A percentile compares a stretch with the other conserved stretches of the same genome.
Conservation (phyloP, 768 basidiomycete species). For the Rhizopogon sp. region DNA sequence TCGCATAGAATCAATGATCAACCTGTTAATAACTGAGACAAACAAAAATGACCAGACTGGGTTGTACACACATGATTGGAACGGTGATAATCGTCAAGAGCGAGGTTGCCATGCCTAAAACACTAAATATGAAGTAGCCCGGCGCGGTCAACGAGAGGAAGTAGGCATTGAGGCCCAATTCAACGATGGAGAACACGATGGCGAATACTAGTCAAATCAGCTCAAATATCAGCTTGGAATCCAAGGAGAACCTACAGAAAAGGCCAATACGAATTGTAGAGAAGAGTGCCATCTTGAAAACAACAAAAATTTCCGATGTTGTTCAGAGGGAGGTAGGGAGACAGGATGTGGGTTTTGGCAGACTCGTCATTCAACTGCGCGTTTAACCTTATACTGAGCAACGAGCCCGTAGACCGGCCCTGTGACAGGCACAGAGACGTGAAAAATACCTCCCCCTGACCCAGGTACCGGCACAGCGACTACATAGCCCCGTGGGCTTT, state of each 20-base stretch:
- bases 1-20: constrained; percentile 29
- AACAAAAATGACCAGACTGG: background rate
- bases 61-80: constrained; percentile 19
- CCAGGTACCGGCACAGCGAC: too few relatives aligned
- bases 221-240: constrained; percentile 1
- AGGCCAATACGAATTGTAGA: constrained; percentile 12
- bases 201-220: constrained; percentile 7
- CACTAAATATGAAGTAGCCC: constrained; percentile 18
- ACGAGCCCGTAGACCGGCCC: too few relatives aligned
- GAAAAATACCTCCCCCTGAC: too few relatives aligned
- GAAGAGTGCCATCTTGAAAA: constrained; percentile 3
- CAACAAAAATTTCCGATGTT: background rate
- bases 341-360: background rate
- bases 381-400: background rate
- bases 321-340: background rate
- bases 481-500: too few relatives aligned
- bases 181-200: constrained; percentile 24
- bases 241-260: constrained; percentile 14
- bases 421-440: too few relatives aligned
- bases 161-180: constrained; percentile 23
- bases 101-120: constrained; percentile 24
- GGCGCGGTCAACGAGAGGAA: constrained; percentile 17
- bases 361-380: background rate
- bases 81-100: constrained; percentile 25
- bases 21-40: constrained; percentile 18